Percentiles rank a stretch among this genome's conserved stretches.
Evolutionary conservation across 768 basidiomycete species (phyloP).

Genomic region (Leccinum broughii): DNA sequence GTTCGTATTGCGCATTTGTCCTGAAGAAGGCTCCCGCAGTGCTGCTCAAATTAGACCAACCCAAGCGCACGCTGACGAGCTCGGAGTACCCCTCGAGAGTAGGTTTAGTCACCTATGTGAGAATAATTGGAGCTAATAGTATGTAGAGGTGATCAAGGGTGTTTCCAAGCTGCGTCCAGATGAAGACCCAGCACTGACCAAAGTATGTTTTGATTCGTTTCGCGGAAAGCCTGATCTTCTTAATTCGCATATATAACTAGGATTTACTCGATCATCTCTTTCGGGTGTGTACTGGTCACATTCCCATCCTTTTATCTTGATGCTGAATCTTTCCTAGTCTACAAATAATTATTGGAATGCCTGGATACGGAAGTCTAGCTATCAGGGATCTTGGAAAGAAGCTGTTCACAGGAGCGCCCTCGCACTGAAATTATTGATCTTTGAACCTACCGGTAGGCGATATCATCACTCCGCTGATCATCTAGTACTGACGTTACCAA

Average conservation of each 20-base stretch:
- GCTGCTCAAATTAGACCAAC: constrained; percentile 23
- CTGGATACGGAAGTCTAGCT: constrained; percentile 89
- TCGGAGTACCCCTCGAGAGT: constrained; percentile 50
- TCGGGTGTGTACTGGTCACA: constrained; percentile 38
- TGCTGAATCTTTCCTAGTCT: constrained; percentile 37
- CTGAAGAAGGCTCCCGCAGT: constrained; percentile 35
- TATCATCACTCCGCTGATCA: background rate
- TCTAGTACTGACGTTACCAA: constrained; percentile 1
- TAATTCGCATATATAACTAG: constrained; percentile 30
- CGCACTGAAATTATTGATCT: constrained; percentile 92
- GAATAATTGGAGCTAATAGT: constrained; percentile 4
- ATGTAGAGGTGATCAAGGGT: constrained; percentile 43
- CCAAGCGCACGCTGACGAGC: constrained; percentile 42
- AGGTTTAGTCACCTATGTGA: constrained; percentile 13
- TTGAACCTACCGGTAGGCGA: constrained; percentile 76
- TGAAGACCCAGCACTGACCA: constrained; percentile 75
- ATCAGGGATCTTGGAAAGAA: constrained; percentile 94
- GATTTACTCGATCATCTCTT: constrained; percentile 59
- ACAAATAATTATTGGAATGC: constrained; percentile 84
- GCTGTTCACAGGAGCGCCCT: constrained; percentile 89
- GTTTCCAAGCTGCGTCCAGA: constrained; percentile 47
- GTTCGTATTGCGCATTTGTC: constrained; percentile 78
- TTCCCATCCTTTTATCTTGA: background rate
- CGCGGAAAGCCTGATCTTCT: background rate
- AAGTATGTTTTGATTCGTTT: constrained; percentile 35